These are phyloP conservation scores for Aspergillus pseudonomiae DNA, from an alignment of 2,329 filamentous ascomycete genomes.

Conservation along the genomic window DNA sequence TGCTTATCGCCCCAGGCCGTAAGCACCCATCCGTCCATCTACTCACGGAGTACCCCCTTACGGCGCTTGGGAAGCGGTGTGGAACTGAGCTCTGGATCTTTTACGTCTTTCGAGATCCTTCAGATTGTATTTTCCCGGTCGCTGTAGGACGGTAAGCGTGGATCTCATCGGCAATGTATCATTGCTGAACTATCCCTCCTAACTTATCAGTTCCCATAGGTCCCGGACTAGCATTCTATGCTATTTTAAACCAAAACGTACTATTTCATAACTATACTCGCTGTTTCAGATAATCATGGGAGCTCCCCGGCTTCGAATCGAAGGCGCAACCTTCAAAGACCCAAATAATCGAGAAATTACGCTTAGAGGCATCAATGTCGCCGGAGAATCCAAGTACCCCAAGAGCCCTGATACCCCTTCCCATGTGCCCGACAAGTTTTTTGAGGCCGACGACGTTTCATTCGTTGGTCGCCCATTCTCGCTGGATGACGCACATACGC, in stretches of 20 bases:
- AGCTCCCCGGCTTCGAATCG: conserved; percentile 75
- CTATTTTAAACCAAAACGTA: neutral
- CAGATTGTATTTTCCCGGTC: neutral
- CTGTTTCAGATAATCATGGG: conserved; percentile 58
- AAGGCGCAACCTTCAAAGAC: conserved; percentile 84
- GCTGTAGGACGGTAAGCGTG: neutral
- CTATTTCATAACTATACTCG: neutral
- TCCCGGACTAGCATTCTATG: neutral
- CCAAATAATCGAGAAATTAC: conserved; percentile 79
- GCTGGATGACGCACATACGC: conserved; percentile 77
- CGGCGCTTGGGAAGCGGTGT: neutral
- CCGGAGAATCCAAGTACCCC: conserved; percentile 87
- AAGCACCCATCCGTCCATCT: conserved; percentile 3
- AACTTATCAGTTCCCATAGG: neutral
- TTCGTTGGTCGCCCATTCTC: conserved; percentile 87
- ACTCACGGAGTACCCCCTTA: neutral
- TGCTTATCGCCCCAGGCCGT: conserved; percentile 18
- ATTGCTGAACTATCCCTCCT: neutral
- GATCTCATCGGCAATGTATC: neutral
- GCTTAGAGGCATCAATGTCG: conserved; percentile 90
- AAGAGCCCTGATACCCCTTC: conserved; percentile 80
- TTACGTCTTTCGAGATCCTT: neutral
- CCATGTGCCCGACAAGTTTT: conserved; percentile 77
- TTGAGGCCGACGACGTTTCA: conserved; percentile 86
- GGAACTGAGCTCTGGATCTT: neutral